Base-by-base conservation (phyloP, 2,329 filamentous ascomycete genomes). In the Davidsoniella eucalypti region DNA sequence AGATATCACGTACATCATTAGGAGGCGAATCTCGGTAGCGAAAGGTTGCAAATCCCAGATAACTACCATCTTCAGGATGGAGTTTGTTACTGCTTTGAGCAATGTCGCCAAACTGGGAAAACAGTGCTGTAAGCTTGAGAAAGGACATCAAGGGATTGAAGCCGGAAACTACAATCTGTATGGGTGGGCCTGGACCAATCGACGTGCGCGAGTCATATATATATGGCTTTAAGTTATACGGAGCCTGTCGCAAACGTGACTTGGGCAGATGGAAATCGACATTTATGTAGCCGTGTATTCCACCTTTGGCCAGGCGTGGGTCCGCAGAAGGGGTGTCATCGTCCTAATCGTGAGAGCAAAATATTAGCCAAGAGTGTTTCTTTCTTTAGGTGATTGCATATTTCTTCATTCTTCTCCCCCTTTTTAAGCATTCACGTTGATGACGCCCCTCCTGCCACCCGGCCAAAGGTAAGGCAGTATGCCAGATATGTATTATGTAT, bases 51-150 rank as follows among this genome's bases (percentile, higher is more conserved):
- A 98, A 88, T 10, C 92, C 92, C 10, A 98, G 74, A 61, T 93
- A 94, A 60, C 86, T 92, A 16, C 92, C 92, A 10, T 88, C 96
- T 52, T 88, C 82, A 7, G 92, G 92, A 64, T 98, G 87, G 59
- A 93, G 90, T 63, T 93, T 90, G 61, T 95, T 95, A 60, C 86
- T 87, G 58, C 93, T 83, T 60, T 88, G 84, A 42, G 83, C 82
- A 55, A 98, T 88, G 52, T 94, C 86, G 49, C 87, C 87, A 65
- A 84, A 94, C 2, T 76, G 78, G 16, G 81, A 77, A 61, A 94
- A 93, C 49, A 85, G 75, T 43, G 82, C 77, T 16, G 76, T 77
- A 47, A 94, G 74, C 58, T 86, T 84, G 50, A 78, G 75, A 58
- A 94, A 85, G 10, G 86, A 77, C 39, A 84, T 82, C 56, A 96